Evolutionary conservation across 2,329 filamentous ascomycete species (phyloP).

Genomic region (Penicillium sp.): DNA sequence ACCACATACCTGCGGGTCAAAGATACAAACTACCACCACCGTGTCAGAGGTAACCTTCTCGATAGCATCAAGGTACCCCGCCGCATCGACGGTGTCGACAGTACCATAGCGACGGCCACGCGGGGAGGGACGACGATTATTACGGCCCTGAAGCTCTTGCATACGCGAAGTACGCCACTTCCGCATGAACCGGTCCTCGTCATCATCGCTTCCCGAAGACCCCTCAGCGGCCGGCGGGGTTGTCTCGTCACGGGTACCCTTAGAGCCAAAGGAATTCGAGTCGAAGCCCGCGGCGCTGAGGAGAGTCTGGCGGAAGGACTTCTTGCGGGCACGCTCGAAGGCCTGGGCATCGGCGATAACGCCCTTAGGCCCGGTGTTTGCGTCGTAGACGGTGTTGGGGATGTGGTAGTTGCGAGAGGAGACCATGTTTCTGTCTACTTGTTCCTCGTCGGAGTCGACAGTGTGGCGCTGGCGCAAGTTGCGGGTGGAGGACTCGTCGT

Average conservation of each 20-base stretch:
- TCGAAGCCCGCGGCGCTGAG: slow-evolving; percentile 41
- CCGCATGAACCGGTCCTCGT: slow-evolving; percentile 80
- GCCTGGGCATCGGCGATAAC: slow-evolving; percentile 57
- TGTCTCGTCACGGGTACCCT: slow-evolving; percentile 31
- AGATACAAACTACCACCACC: slow-evolving; percentile 90
- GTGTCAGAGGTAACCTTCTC: slow-evolving; percentile 84
- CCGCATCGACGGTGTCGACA: slow-evolving; percentile 82
- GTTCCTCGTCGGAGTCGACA: slow-evolving; percentile 38
- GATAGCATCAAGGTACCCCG: slow-evolving; percentile 93
- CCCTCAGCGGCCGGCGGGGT: slow-evolving; percentile 22
- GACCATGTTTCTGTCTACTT: slow-evolving; percentile 40
- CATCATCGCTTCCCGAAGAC: slow-evolving; percentile 56
- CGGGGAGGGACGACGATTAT: slow-evolving; percentile 73
- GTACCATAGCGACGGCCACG: slow-evolving; percentile 78
- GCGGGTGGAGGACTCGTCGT: slow-evolving; percentile 26
- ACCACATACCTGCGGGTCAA: slow-evolving; percentile 76
- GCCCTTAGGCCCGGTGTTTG: slow-evolving; percentile 57
- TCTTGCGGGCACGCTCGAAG: slow-evolving; percentile 53
- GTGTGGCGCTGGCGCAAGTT: slow-evolving; percentile 23
- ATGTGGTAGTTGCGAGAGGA: slow-evolving; percentile 47
- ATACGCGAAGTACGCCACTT: slow-evolving; percentile 83
- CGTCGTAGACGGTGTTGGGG: slow-evolving; percentile 51
- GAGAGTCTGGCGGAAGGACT: slow-evolving; percentile 51
- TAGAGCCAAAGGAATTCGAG: slow-evolving; percentile 26
- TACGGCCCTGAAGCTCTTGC: slow-evolving; percentile 72